Base-by-base conservation (phyloP, 139 green algal genomes). In the Chlamydomonas schloesseri region DNA sequence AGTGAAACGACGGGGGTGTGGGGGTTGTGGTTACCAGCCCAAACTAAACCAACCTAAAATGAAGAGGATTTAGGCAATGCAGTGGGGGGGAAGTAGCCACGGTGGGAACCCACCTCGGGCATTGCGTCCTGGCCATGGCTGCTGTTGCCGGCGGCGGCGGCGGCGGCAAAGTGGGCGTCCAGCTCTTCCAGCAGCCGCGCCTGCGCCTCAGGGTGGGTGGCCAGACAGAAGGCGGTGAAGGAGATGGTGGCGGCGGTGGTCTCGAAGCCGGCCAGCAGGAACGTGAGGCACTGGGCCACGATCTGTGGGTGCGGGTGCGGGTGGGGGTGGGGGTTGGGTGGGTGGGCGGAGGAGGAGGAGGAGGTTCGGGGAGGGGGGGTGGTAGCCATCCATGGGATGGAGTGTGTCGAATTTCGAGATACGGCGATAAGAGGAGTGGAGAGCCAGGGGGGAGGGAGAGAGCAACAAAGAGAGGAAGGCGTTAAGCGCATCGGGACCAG, bases 191-290 rank as follows among this genome's bases (percentile, higher is more conserved):
- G 6, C 28, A 91, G 37, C 4, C 28, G 29, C 1, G 29, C 31
- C 69, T 90, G 55, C 9, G 81, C 88, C 15, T 57, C 86, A 5
- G 83, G 88, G 79, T 91, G 79, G 10, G 31, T 85, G 4, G 89
- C 80, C 28, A 94, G 50, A 36, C 82, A 81, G 64, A 90, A 80
- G 34, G 92, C 37, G 24, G 87, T 87, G 37, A 90, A 89, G 37
- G 80, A 81, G 47, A 92, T 73, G 33, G 88, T 87, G 73, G 83
- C 76, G 28, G 89, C 88, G 31, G 88, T 92, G 36, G 91, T 94
- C 87, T 94, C 87, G 57, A 85, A 92, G 60, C 81, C 77, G 15
- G 82, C 82, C 17, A 76, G n/a, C 21, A 88, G 31, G 71, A 88
- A 88, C 21, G 72, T 82, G 58, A 88, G 29, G 42, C 62, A 11